A percentile compares a stretch with the other conserved stretches of the same genome.
Evolutionary conservation across 306 rosid species (phyloP).

Genomic region (Vigna radiata): DNA sequence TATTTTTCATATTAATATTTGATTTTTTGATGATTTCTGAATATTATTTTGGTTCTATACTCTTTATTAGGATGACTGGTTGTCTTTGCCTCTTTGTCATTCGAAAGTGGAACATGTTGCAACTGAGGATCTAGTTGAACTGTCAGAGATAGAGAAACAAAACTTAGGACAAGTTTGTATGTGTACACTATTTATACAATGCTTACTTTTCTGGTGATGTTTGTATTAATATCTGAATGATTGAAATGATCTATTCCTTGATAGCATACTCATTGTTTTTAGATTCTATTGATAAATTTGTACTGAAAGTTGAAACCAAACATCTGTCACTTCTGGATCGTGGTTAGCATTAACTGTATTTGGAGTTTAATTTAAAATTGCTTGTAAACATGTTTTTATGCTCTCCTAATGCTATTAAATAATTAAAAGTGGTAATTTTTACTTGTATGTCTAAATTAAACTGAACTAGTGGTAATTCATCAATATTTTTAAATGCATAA

Average conservation of each 20-base stretch:
- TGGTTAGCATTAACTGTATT: neutral
- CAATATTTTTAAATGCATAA: too few relatives aligned
- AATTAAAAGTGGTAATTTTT: too few relatives aligned
- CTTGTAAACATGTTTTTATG: neutral
- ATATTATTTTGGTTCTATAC: slow-evolving; percentile 24
- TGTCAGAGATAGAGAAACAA: slow-evolving; percentile 92
- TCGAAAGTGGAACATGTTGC: slow-evolving; percentile 83
- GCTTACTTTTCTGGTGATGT: slow-evolving; percentile 3
- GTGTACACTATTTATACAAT: slow-evolving; percentile 15
- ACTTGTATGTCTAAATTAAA: too few relatives aligned
- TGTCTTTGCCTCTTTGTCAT: slow-evolving; percentile 92
- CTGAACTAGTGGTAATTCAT: too few relatives aligned
- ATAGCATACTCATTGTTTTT: neutral
- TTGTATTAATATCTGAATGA: slow-evolving; percentile 33
- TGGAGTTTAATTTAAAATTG: slow-evolving; percentile 24
- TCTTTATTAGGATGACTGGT: slow-evolving; percentile 69
- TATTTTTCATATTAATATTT: neutral
- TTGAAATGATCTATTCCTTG: slow-evolving; percentile 23
- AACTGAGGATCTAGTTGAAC: slow-evolving; percentile 88
- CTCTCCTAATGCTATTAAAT: too few relatives aligned
- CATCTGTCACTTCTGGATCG: neutral
- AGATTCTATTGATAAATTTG: slow-evolving; percentile 19
- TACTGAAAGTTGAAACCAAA: neutral
- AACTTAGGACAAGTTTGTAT: slow-evolving; percentile 87
- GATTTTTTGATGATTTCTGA: slow-evolving; percentile 8